Evolutionary conservation across 2,329 filamentous ascomycete species (phyloP).

Genomic region (Trichoderma sp.): DNA sequence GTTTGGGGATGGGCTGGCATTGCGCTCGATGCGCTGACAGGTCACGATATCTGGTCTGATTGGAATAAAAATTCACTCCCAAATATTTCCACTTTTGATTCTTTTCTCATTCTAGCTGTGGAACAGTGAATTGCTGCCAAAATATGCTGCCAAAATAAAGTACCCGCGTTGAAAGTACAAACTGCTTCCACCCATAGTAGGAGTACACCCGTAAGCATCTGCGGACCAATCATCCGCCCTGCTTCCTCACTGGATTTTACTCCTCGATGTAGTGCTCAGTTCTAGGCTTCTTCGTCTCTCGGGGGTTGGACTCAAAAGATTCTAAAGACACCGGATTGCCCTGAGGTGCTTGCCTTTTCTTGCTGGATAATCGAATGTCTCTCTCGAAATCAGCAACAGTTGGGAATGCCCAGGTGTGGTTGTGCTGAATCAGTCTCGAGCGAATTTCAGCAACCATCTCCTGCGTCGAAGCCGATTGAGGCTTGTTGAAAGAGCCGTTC

Average conservation of each 20-base stretch:
- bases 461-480: constrained; percentile 20
- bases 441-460: constrained; percentile 34
- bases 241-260: neutral
- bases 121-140: neutral
- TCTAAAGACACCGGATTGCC: neutral
- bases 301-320: neutral
- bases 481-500: constrained; percentile 13
- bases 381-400: constrained; percentile 32
- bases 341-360: neutral
- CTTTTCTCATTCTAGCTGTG: neutral
- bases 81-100: neutral
- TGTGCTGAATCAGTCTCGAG: constrained; percentile 27
- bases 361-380: constrained; percentile 6
- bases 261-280: neutral
- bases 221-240: too few species aligned
- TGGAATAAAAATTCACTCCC: constrained; percentile 14
- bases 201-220: neutral
- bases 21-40: constrained; percentile 16
- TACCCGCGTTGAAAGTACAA: neutral
- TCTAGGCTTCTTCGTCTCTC: constrained; percentile 18
- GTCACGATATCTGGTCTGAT: constrained; percentile 12
- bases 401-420: constrained; percentile 26
- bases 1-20: constrained; percentile 30
- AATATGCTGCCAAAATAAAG: neutral
- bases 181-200: too few species aligned